Base-by-base conservation (phyloP, 768 basidiomycete genomes). In the Cantharellus anzutake region DNA sequence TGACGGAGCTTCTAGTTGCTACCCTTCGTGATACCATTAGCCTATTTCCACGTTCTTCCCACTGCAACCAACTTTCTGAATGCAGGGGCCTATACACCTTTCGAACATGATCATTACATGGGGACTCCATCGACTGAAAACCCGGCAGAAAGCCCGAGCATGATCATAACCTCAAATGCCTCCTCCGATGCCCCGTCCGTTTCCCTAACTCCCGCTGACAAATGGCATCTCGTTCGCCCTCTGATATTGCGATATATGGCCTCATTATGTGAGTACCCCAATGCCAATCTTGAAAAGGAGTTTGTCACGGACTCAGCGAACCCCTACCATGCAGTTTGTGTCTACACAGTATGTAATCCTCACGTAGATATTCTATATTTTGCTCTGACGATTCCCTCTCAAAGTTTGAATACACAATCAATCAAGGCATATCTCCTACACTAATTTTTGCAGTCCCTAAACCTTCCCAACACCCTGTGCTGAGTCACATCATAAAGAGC, bases 361-460 rank as follows among this genome's bases (percentile, higher is more conserved):
- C 7, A 16, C 7, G 2, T 5, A 35, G 40, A n/a, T n/a, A n/a
- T n/a, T n/a, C n/a, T n/a, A n/a, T n/a, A n/a, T n/a, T n/a, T 44
- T 37, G 29, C 34, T 52, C 57, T 57, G 34, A 42, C 5, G 7
- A 4, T 7, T 7, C 44, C 7, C n/a, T n/a, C 20, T 48, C 44
- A 48, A 61, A 89, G 86, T 81, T 90, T 58, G 90, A 93, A 69
- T 93, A 92, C 67, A 89, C 84, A 2, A 93, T 93, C 64, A 93
- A 93, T 67, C 86, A 89, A 82, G 94, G 94, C 40, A 80, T 97
- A 4, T 77, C 89, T 14, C 93, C 94, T 0, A 94, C 91, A 0
- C 73, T 98, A 16, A 69, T 97, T 3, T 98, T 93, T 68, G 82
- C 89, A 3, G 77, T 94, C 7, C 92, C 93, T 0, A 75, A 78